These are phyloP conservation scores for Chytriomyces sp. DNA, from an alignment of 192 early-diverging fungal species.

Conservation along the genomic window DNA sequence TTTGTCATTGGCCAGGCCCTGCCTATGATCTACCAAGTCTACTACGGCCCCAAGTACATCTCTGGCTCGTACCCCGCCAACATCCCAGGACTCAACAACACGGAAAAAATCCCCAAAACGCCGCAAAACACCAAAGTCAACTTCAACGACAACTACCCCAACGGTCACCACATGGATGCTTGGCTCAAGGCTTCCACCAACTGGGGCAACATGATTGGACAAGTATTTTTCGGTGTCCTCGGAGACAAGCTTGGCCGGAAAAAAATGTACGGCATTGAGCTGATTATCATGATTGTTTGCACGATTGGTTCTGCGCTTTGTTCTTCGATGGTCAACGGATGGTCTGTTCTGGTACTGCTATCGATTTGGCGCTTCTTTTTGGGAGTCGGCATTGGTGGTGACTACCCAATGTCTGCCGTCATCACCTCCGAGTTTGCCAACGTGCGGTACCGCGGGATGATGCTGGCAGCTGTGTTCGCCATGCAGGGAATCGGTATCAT, in stretches of 20 bases:
- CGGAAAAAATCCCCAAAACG: constrained; percentile 9
- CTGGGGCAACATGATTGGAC: constrained; percentile 90
- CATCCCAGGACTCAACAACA: constrained; percentile 15
- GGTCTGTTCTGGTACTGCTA: constrained; percentile 72
- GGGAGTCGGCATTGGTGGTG: constrained; percentile 92
- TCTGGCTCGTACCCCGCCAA: constrained; percentile 14
- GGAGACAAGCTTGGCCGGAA: constrained; percentile 91
- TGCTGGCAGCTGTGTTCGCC: constrained; percentile 89
- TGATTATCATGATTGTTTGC: constrained; percentile 88
- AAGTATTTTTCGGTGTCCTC: constrained; percentile 85
- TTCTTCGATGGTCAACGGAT: constrained; percentile 70
- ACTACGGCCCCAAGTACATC: constrained; percentile 41
- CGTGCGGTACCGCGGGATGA: constrained; percentile 79
- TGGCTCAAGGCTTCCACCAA: constrained; percentile 87
- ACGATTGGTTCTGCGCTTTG: constrained; percentile 82
- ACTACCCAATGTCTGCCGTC: too few relatives aligned
- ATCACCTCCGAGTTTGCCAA: constrained; percentile 93
- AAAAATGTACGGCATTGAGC: constrained; percentile 78
- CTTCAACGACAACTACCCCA: constrained; percentile 27
- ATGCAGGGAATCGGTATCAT: constrained; percentile 94
- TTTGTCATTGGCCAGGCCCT: constrained; percentile 90
- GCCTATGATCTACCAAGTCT: constrained; percentile 72
- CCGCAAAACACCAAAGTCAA: constrained; percentile 37
- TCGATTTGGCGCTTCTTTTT: constrained; percentile 90
- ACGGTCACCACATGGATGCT: constrained; percentile 65